These are phyloP conservation scores for Colletotrichum falcatum DNA, from an alignment of 2,329 filamentous ascomycete genomes.

Conservation along the genomic window DNA sequence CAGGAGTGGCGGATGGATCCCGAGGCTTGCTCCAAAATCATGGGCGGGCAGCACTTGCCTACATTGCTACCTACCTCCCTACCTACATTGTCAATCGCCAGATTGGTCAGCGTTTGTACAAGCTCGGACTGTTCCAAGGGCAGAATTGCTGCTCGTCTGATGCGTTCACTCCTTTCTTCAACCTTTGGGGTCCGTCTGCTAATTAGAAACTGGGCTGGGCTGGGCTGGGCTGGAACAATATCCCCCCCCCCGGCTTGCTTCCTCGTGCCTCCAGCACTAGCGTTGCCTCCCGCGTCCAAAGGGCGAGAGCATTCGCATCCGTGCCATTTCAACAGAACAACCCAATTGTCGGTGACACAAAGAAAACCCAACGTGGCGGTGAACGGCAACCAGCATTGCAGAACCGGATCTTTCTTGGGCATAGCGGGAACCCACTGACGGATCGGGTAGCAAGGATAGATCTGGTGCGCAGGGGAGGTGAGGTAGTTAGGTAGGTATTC, in stretches of 20 bases:
- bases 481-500: constrained; percentile 6
- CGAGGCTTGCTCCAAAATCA: background rate
- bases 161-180: constrained; percentile 23
- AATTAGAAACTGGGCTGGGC: background rate
- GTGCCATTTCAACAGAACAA: constrained; percentile 22
- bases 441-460: constrained; percentile 41
- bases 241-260: background rate
- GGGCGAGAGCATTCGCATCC: constrained; percentile 23
- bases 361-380: constrained; percentile 42
- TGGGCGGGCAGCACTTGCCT: constrained; percentile 15
- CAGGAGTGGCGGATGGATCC: constrained; percentile 23
- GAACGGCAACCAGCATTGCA: constrained; percentile 39
- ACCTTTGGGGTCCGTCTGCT: background rate
- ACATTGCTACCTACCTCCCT: no score
- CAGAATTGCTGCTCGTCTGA: constrained; percentile 34
- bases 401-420: constrained; percentile 40
- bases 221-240: background rate
- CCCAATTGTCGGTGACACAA: constrained; percentile 42
- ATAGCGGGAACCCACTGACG: constrained; percentile 28
- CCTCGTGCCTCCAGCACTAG: constrained; percentile 5
- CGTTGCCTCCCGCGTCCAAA: constrained; percentile 14
- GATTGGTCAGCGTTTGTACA: constrained; percentile 19
- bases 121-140: constrained; percentile 16
- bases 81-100: constrained; percentile 6
- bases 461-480: constrained; percentile 32